phyloP scores from a whole-genome alignment of 2,329 filamentous ascomycete species.

The Colletotrichum orchidophilum region DNA sequence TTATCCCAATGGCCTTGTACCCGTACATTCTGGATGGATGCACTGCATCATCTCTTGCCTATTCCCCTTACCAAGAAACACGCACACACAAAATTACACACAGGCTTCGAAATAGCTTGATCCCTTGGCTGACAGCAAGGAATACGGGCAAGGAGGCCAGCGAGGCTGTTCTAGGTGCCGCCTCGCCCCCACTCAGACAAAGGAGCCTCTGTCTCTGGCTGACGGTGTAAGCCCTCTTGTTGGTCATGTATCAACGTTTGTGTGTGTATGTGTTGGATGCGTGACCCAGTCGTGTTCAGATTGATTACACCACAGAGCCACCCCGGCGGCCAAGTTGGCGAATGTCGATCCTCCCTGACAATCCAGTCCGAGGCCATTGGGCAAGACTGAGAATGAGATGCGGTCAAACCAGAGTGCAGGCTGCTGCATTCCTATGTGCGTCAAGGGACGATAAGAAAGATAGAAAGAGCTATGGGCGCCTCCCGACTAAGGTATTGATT shows the following conservation, averaged over 20 bases:
- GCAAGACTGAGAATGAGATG: conserved; percentile 6
- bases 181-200: conserved; percentile 28
- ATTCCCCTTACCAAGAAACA: background rate
- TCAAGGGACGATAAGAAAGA: background rate
- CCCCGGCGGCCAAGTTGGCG: conserved; percentile 12
- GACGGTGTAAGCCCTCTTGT: background rate
- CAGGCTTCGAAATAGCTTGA: conserved; percentile 4
- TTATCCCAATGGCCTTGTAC: conserved; percentile 4
- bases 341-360: conserved; percentile 29
- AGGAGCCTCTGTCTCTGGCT: background rate
- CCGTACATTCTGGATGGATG: background rate
- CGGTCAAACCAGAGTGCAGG: conserved; percentile 20
- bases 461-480: conserved; percentile 10
- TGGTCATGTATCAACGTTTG: background rate
- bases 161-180: conserved; percentile 25
- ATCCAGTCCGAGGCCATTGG: conserved; percentile 31
- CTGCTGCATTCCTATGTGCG: background rate
- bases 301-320: background rate
- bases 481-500: conserved; percentile 27
- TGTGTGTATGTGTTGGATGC: background rate
- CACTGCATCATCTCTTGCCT: background rate
- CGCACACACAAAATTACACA: background rate
- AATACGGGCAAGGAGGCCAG: conserved; percentile 12
- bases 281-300: conserved; percentile 2
- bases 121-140: conserved; percentile 12